phyloP scores from a whole-genome alignment of 73 alveolate species.

The Uronychia setigera region DNA sequence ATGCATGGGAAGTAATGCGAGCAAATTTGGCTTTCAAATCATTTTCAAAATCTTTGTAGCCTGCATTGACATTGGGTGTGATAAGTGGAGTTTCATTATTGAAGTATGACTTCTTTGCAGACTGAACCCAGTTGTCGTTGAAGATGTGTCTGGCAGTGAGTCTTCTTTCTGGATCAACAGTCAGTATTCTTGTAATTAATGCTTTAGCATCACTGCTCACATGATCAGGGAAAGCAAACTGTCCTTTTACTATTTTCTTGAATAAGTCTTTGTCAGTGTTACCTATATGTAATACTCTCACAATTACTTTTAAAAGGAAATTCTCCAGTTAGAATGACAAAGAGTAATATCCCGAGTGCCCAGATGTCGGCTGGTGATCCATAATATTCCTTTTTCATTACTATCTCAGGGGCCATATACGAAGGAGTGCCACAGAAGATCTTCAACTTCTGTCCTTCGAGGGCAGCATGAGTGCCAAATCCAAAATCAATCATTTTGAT shows the following conservation, averaged over 20 bases:
- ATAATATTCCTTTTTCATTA: constrained; percentile 49
- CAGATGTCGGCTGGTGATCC: constrained; percentile 74
- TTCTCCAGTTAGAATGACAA: constrained; percentile 58
- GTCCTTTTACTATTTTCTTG: constrained; percentile 37
- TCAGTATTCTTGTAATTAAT: not conserved
- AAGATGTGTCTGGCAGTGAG: not conserved
- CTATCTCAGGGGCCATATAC: constrained; percentile 83
- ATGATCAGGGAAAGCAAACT: not conserved
- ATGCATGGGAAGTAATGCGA: too few relatives aligned
- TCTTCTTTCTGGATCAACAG: not conserved
- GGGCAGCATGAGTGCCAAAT: constrained; percentile 63
- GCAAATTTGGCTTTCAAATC: not conserved
- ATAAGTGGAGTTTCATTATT: not conserved
- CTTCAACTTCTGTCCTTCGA: constrained; percentile 49
- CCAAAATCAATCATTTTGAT: constrained; percentile 91
- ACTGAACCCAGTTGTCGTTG: not conserved
- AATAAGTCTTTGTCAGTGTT: constrained; percentile 62
- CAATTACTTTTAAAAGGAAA: constrained; percentile 60
- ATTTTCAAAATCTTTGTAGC: not conserved
- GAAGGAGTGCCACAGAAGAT: constrained; percentile 91
- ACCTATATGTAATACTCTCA: constrained; percentile 11
- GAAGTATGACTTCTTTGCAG: not conserved
- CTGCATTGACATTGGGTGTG: not conserved
- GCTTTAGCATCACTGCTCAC: not conserved
- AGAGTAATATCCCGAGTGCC: constrained; percentile 62